Base-by-base conservation (phyloP, 75 land plant species). In the Ceratopteris richardii region DNA sequence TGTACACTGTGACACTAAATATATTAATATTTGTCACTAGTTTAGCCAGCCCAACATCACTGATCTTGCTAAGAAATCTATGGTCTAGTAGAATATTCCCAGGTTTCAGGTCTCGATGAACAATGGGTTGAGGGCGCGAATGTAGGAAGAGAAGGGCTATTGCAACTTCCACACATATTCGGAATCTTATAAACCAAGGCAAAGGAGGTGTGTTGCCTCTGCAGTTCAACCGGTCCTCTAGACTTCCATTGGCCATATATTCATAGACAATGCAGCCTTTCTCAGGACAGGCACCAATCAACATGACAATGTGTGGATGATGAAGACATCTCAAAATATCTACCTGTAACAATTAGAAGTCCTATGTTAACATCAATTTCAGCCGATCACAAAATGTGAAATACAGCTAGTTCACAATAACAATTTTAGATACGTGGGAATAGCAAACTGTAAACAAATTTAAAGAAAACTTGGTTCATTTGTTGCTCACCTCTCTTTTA, bases 161-260 rank as follows among this genome's bases (percentile, higher is more conserved):
- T 29, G 65, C 68, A 44, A 76, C 65, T 48, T 76, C 74, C 0
- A 64, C 68, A 10, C 72, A 72, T 25, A 69, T 63, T 21, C 60
- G 51, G 55, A 74, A 74, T 41, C 72, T 42, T 18, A 53, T 39
- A 42, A 51, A 65, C 77, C 77, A 74, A 0, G 72, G 53, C 1
- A 74, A 31, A 29, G 58, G 51, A 57, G 67, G 63, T 14, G 44
- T 54, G 25, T 44, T 44, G 17, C 43, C 63, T 19, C 66, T 53
- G 14, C 60, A 40, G 59, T 70, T 65, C n/a, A 82, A 71, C 16
- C 66, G 47, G 51, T 82, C 85, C 1, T 71, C 71, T 14, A 79
- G 60, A 51, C 84, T 79, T 7, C 85, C 82, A 55, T 82, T 71
- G 19, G 58, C 76, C 79, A 82, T 79, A 66, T 67, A 79, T 63